Evolutionary conservation across 345 rosid species (phyloP).

Genomic region (Raphanus sativus): DNA sequence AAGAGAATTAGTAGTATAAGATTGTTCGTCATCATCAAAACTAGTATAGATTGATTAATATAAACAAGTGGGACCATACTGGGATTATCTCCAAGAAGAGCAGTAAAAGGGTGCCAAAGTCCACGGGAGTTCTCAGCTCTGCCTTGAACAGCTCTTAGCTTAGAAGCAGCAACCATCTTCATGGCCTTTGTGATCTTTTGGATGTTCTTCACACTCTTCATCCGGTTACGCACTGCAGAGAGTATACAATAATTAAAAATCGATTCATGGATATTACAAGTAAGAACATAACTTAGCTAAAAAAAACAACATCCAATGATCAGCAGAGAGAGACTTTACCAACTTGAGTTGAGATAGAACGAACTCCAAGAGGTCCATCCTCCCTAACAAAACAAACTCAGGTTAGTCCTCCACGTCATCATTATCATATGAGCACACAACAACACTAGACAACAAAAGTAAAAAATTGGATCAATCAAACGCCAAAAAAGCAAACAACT

Average conservation of each 20-base stretch:
- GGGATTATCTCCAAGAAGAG: constrained; percentile 48
- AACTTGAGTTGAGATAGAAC: constrained; percentile 83
- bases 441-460: neutral
- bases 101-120: constrained; percentile 83
- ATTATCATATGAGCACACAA: neutral
- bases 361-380: constrained; percentile 66
- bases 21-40: constrained; percentile 27
- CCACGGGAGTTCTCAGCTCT: constrained; percentile 97
- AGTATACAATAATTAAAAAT: neutral
- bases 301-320: neutral
- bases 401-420: neutral
- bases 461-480: neutral
- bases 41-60: neutral
- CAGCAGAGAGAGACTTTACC: constrained; percentile 50
- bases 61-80: constrained; percentile 32
- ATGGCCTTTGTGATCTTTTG: constrained; percentile 98
- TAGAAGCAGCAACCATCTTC: constrained; percentile 99
- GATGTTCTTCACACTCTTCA: constrained; percentile 98
- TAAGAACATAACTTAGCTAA: neutral
- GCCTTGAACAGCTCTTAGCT: constrained; percentile 78
- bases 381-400: constrained; percentile 54
- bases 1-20: neutral
- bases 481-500: neutral
- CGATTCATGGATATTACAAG: constrained; percentile 5
- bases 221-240: constrained; percentile 82